Percentiles rank a stretch among this genome's conserved stretches.
Conservation (phyloP, 1,284 basidiomycete genomes). For the Leccinum solheimii region DNA sequence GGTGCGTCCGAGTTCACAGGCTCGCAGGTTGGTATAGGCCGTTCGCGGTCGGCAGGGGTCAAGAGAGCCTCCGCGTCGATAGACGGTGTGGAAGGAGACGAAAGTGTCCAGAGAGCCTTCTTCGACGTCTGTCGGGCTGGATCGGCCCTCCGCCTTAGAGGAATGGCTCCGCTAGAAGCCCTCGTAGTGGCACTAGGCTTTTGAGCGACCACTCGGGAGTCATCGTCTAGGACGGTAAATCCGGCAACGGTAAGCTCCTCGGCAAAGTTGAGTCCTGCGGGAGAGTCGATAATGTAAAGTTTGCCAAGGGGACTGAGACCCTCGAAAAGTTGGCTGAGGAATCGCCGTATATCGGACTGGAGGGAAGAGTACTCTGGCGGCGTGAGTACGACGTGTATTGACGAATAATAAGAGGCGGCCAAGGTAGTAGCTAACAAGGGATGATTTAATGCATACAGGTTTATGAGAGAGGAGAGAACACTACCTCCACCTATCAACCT, state of each 20-base stretch:
- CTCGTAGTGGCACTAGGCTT: conserved; percentile 53
- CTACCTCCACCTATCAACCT: conserved; percentile 73
- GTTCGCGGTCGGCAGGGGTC: conserved; percentile 69
- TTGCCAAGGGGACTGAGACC: conserved; percentile 66
- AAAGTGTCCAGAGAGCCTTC: conserved; percentile 78
- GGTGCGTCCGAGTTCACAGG: conserved; percentile 53
- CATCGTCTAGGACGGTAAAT: conserved; percentile 56
- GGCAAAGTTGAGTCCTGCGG: conserved; percentile 45
- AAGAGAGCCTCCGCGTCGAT: conserved; percentile 79
- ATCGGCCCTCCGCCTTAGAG: conserved; percentile 51
- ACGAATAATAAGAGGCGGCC: conserved; percentile 55
- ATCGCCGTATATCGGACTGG: conserved; percentile 48
- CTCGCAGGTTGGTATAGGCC: conserved; percentile 68
- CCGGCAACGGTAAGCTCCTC: conserved; percentile 63
- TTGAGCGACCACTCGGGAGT: conserved; percentile 55
- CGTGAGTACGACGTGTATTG: conserved; percentile 64
- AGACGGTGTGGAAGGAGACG: conserved; percentile 55
- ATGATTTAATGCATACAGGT: conserved; percentile 15
- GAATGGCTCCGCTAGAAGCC: conserved; percentile 44
- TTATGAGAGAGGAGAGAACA: conserved; percentile 18
- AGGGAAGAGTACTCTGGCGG: conserved; percentile 61
- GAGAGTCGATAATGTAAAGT: conserved; percentile 61
- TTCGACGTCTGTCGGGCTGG: conserved; percentile 64
- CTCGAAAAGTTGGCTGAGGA: conserved; percentile 58
- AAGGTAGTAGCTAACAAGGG: conserved; percentile 55